Percentiles rank a stretch among this genome's conserved stretches.
phyloP scores from a whole-genome alignment of 2,329 filamentous ascomycete genomes.

The Colletotrichum higginsianum region DNA sequence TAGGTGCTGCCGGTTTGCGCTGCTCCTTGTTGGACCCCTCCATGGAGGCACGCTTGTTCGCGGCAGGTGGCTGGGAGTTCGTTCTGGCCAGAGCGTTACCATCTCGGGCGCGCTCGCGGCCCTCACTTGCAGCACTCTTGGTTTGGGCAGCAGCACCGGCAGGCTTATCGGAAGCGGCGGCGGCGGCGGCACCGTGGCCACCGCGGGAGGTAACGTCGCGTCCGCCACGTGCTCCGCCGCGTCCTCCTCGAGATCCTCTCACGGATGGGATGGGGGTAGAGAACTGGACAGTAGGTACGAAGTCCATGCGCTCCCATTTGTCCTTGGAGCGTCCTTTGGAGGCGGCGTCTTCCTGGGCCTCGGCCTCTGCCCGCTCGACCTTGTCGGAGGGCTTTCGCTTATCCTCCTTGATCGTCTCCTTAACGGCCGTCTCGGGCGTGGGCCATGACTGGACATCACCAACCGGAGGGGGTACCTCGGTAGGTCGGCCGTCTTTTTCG shows the following conservation, averaged over 20 bases:
- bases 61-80: constrained; percentile 52
- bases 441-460: constrained; percentile 89
- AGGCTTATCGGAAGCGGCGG: constrained; percentile 56
- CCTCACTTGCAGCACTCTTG: constrained; percentile 54
- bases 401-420: constrained; percentile 78
- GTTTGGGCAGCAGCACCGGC: constrained; percentile 47
- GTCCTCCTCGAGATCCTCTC: constrained; percentile 63
- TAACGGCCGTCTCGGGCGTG: constrained; percentile 82
- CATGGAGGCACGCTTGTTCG: constrained; percentile 61
- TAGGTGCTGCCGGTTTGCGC: constrained; percentile 59
- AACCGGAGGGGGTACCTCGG: constrained; percentile 71
- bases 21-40: constrained; percentile 61
- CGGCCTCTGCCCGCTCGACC: constrained; percentile 73
- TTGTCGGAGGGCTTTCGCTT: constrained; percentile 78
- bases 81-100: constrained; percentile 53
- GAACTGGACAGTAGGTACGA: constrained; percentile 88
- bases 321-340: constrained; percentile 76
- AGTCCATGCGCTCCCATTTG: constrained; percentile 88
- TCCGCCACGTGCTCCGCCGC: constrained; percentile 63
- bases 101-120: constrained; percentile 56
- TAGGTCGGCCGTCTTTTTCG: constrained; percentile 53
- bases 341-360: constrained; percentile 70
- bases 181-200: constrained; percentile 45
- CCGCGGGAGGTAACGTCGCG: constrained; percentile 53
- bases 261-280: constrained; percentile 81